phyloP scores from a whole-genome alignment of 345 rosid species.

The Trapa incisa region DNA sequence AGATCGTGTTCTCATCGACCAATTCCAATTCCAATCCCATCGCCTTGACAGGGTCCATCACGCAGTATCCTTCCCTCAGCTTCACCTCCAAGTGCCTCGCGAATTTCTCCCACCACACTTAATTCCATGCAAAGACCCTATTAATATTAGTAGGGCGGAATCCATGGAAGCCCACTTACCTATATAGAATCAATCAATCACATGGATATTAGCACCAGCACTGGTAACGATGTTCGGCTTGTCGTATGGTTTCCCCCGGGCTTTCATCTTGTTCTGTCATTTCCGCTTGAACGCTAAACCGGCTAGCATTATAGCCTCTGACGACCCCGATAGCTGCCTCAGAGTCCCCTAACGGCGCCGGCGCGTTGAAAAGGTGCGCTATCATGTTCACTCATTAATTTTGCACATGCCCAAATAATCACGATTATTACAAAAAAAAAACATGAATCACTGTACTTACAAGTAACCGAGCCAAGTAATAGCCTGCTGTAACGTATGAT shows the following conservation, averaged over 20 bases:
- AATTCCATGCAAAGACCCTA: not conserved
- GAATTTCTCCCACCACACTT: conserved; percentile 52
- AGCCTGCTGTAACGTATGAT: not conserved
- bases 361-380: conserved; percentile 38
- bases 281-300: conserved; percentile 43
- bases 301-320: conserved; percentile 46
- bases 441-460: not conserved
- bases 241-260: conserved; percentile 28
- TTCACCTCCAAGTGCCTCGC: conserved; percentile 49
- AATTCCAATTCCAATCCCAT: conserved; percentile 16
- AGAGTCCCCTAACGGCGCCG: conserved; percentile 25
- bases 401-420: conserved; percentile 8
- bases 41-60: conserved; percentile 39
- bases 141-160: too few relatives aligned
- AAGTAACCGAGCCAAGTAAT: not conserved
- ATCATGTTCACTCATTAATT: conserved; percentile 48
- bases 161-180: too few relatives aligned
- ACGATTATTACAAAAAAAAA: not conserved
- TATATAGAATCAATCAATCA: not conserved
- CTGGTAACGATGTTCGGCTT: conserved; percentile 42
- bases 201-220: conserved; percentile 42
- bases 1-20: conserved; percentile 49
- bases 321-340: conserved; percentile 34
- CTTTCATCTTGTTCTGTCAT: conserved; percentile 41
- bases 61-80: conserved; percentile 40